Evolutionary conservation across 1,284 basidiomycete genomes (phyloP).

Genomic region (Trichosporon inkin): DNA sequence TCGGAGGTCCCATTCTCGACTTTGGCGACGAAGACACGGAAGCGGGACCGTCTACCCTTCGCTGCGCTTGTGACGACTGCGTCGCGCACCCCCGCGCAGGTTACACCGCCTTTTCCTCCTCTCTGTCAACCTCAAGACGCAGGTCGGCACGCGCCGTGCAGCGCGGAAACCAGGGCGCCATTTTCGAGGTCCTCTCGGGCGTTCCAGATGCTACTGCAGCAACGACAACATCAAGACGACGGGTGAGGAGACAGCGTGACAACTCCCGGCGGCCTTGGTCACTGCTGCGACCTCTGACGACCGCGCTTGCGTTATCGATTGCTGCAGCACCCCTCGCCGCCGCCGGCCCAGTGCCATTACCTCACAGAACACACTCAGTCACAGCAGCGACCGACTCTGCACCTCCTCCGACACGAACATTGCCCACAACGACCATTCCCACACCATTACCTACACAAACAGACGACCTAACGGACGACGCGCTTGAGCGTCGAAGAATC

Average conservation of each 20-base stretch:
- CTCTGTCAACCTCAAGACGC: not conserved
- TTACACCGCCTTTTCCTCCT: not conserved
- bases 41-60: constrained; percentile 13
- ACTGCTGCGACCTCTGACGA: not conserved
- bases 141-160: not conserved
- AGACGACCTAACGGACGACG: not conserved
- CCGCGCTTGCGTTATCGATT: constrained; percentile 4
- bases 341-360: not conserved
- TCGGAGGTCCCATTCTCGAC: constrained; percentile 26
- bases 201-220: not conserved
- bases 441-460: constrained; percentile 5
- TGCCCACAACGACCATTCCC: not conserved
- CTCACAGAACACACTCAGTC: not conserved
- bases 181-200: not conserved
- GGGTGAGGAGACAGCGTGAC: not conserved
- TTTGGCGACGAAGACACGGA: constrained; percentile 24
- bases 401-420: not conserved
- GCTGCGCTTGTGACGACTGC: not conserved
- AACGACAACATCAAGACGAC: not conserved
- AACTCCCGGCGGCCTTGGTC: not conserved
- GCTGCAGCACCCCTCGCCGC: constrained; percentile 6
- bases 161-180: not conserved
- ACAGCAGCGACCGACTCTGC: constrained; percentile 1
- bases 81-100: not conserved
- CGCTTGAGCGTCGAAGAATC: constrained; percentile 4